Evolutionary conservation across 352 stramenopile species (phyloP).

Genomic region (Phytopythium vexans): DNA sequence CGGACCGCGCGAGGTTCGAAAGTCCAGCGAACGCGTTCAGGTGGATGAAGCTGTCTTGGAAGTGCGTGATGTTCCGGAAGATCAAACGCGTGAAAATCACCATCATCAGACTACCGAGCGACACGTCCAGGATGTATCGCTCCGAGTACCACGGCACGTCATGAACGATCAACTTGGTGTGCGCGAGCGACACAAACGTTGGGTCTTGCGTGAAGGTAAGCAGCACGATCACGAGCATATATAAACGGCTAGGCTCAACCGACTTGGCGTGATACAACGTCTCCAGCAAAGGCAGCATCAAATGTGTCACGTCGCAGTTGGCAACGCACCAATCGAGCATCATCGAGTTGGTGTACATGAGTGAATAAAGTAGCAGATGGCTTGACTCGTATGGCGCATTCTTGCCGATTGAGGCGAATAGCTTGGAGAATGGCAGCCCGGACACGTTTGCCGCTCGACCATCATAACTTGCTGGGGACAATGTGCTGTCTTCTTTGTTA

Average conservation of each 20-base stretch:
- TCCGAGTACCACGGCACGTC: slow-evolving; percentile 77
- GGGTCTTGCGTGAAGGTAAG: slow-evolving; percentile 64
- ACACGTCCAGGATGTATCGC: slow-evolving; percentile 75
- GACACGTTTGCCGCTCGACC: slow-evolving; percentile 13
- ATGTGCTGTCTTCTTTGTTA: slow-evolving; percentile 26
- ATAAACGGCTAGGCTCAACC: slow-evolving; percentile 61
- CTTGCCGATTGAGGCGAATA: slow-evolving; percentile 49
- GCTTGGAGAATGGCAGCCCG: slow-evolving; percentile 42
- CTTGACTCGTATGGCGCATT: slow-evolving; percentile 62
- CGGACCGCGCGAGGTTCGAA: slow-evolving; percentile 69
- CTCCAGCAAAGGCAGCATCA: slow-evolving; percentile 68
- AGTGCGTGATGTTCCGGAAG: slow-evolving; percentile 76
- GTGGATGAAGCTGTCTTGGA: slow-evolving; percentile 79
- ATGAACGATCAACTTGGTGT: slow-evolving; percentile 54
- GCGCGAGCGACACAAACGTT: slow-evolving; percentile 56
- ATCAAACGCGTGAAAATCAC: slow-evolving; percentile 77
- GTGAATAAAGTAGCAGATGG: slow-evolving; percentile 71
- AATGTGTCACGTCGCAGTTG: slow-evolving; percentile 36
- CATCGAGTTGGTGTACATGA: slow-evolving; percentile 63
- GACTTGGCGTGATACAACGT: slow-evolving; percentile 66
- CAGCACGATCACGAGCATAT: slow-evolving; percentile 71
- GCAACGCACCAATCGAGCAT: slow-evolving; percentile 44
- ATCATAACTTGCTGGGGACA: neutral
- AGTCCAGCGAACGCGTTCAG: slow-evolving; percentile 68
- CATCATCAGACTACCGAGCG: slow-evolving; percentile 69